Evolutionary conservation across 2,329 filamentous ascomycete species (phyloP), one percentile per base, ranked within the genome.

Genomic region (Amauroascus verrucosus): DNA sequence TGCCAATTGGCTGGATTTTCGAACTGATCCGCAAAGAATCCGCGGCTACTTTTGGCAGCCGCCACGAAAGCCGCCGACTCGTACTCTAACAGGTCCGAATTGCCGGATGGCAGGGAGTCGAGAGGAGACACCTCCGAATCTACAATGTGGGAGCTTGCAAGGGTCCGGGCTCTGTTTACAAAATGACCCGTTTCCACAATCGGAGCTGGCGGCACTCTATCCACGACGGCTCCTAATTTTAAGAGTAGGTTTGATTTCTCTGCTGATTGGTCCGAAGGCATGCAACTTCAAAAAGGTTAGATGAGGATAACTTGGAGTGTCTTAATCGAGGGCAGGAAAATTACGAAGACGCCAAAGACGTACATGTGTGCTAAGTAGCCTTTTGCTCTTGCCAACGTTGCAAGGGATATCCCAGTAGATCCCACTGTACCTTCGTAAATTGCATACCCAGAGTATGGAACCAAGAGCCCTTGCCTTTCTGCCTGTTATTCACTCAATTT

Each of bases 381-480:
- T 68, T 83, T 80, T 20, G 93, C 90, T 61, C 90, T 80, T 48
- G 88, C 90, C 48, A 98, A 81, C 0, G 87, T 87, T 2, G 93
- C 93, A 8, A 98, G 77, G 14, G 90, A 96, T 62, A 98, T 97
- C 20, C 93, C 93, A 0, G 93, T 98, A 65, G 88, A 95, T 56
- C 93, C 93, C 14, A 95, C 90, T 1, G 93, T 98, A 59, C 93
- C 93, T 73, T 98, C 93, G 70, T 97, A 98, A 63, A 98, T 89
- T 41, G 87, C 94, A 68, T 98, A 93, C 57, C 91, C 91, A 20
- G 85, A 83, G 60, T 85, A 76, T 0, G 93, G 91, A 0, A 77
- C 78, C 44, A 98, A 72, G 16, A 90, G 75, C 1, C 89, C 89
- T 47, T 79, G 72, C 57, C 81, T 77, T 75, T 98, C 93, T 41